Conservation (phyloP, 148 eudicot species). For the Fagopyrum esculentum region DNA sequence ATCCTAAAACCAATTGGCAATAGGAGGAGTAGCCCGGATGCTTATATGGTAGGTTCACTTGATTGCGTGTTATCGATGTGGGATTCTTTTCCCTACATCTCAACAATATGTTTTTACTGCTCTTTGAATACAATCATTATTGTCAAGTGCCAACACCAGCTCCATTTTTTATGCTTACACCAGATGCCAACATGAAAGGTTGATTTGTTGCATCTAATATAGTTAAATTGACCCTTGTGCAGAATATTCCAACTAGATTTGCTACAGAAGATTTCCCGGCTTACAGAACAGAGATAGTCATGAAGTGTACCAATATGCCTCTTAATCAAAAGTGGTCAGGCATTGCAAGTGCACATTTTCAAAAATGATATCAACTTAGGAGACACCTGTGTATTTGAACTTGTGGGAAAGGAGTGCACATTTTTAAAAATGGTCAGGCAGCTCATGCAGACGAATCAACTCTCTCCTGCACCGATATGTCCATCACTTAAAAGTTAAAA, state of each 20-base stretch:
- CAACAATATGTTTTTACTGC: background rate
- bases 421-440: constrained; percentile 27
- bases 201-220: background rate
- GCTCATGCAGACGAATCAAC: constrained; percentile 3
- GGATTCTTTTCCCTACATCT: no score
- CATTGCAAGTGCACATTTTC: constrained; percentile 4
- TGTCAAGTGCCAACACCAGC: background rate
- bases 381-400: constrained; percentile 81
- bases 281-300: constrained; percentile 50
- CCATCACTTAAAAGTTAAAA: background rate
- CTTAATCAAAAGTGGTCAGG: no score
- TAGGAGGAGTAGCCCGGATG: no score
- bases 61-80: no score
- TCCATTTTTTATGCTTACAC: background rate
- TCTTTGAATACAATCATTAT: background rate
- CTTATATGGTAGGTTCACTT: no score
- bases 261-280: constrained; percentile 61
- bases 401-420: constrained; percentile 45
- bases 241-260: constrained; percentile 71
- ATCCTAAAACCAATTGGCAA: no score
- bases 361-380: constrained; percentile 52
- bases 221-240: constrained; percentile 18
- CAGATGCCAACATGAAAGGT: background rate
- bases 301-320: no score
- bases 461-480: background rate